These are phyloP conservation scores for Penicillium samsonianum DNA, from an alignment of 495 filamentous ascomycete genomes.

Conservation along the genomic window DNA sequence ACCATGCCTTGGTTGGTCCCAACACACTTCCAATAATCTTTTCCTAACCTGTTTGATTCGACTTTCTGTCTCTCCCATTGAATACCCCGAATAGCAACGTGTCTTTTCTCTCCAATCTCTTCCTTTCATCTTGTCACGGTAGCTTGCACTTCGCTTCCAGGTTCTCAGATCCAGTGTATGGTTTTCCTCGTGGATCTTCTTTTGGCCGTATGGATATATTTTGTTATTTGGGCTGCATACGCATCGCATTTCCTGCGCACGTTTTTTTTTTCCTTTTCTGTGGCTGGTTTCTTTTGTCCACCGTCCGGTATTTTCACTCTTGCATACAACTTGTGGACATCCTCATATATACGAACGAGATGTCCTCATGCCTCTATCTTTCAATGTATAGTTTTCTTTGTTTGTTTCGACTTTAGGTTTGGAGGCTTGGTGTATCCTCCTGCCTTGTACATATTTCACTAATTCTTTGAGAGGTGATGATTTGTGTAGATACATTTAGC, in stretches of 20 bases:
- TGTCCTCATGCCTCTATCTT: slow-evolving; percentile 11
- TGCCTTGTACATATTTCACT: slow-evolving; percentile 6
- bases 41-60: slow-evolving; percentile 29
- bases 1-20: not conserved
- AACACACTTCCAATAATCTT: slow-evolving; percentile 6
- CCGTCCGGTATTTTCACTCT: not conserved
- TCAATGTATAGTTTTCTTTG: slow-evolving; percentile 10
- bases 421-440: not conserved
- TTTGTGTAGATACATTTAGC: not conserved
- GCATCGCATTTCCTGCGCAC: not conserved
- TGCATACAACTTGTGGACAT: slow-evolving; percentile 17
- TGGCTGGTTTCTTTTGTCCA: slow-evolving; percentile 5
- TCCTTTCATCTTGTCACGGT: slow-evolving; percentile 8
- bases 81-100: slow-evolving; percentile 42
- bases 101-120: slow-evolving; percentile 9
- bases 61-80: slow-evolving; percentile 38
- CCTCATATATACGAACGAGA: slow-evolving; percentile 33
- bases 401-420: not conserved
- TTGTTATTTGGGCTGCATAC: not conserved
- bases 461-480: not conserved
- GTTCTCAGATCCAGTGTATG: not conserved
- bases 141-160: not conserved
- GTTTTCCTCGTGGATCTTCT: slow-evolving; percentile 1
- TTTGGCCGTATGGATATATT: slow-evolving; percentile 7
- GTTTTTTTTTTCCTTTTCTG: not conserved